phyloP scores from a whole-genome alignment of 345 rosid species.

The Melastoma malabathricum region DNA sequence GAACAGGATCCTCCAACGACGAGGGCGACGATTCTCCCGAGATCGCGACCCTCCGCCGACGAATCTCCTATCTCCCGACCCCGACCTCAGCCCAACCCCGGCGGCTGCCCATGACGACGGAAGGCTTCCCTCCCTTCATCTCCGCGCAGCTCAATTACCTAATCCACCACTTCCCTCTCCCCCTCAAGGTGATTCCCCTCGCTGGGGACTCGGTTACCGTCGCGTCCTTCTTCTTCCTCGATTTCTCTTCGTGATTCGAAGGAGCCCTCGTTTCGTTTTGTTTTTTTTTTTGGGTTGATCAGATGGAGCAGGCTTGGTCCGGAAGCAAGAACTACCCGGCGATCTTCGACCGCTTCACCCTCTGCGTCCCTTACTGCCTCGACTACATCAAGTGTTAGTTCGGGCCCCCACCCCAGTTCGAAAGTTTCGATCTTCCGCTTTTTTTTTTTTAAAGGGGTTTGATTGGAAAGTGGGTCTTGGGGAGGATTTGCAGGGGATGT shows the following conservation, averaged over 20 bases:
- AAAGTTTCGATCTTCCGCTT: conserved; percentile 2
- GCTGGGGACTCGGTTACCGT: not conserved
- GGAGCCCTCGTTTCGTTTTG: not conserved
- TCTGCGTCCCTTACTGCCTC: conserved; percentile 79
- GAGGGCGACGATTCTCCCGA: no score
- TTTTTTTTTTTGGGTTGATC: no score
- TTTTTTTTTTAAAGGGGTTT: not conserved
- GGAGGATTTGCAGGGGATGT: conserved; percentile 61
- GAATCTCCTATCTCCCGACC: not conserved
- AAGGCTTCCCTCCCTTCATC: conserved; percentile 57
- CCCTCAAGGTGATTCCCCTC: conserved; percentile 38
- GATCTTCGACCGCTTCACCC: conserved; percentile 70
- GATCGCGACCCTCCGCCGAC: no score
- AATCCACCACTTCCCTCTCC: conserved; percentile 40
- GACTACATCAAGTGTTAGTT: conserved; percentile 66
- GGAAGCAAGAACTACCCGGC: conserved; percentile 50
- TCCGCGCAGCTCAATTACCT: conserved; percentile 81
- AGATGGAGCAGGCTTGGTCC: conserved; percentile 79
- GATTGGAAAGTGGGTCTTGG: not conserved
- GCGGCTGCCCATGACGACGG: conserved; percentile 34
- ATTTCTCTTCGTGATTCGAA: no score
- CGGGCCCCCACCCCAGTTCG: not conserved
- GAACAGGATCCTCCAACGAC: no score
- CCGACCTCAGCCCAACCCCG: not conserved
- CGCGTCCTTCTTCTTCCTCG: not conserved